Evolutionary conservation across 495 filamentous ascomycete species (phyloP).

Genomic region (Clavariopsis aquatica): DNA sequence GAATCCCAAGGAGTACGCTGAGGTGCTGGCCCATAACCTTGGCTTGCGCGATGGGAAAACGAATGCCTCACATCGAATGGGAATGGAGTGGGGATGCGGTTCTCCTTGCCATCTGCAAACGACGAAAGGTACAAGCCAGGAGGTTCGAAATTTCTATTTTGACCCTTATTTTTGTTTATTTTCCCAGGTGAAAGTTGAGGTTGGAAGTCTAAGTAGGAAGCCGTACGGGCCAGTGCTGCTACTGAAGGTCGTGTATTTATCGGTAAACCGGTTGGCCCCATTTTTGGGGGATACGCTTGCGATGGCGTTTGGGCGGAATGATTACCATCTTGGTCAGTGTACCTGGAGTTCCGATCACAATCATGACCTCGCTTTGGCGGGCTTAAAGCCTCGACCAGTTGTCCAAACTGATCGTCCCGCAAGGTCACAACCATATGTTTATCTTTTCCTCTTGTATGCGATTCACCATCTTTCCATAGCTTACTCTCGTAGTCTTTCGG

Average conservation of each 20-base stretch:
- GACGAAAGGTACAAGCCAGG: constrained; percentile 3
- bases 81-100: constrained; percentile 24
- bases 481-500: constrained; percentile 1
- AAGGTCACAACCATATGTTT: constrained; percentile 24
- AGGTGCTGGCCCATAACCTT: background rate
- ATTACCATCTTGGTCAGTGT: background rate
- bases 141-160: background rate
- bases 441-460: background rate
- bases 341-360: background rate
- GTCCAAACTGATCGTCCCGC: constrained; percentile 27
- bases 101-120: constrained; percentile 13
- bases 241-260: constrained; percentile 20
- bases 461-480: background rate
- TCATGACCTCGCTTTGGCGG: constrained; percentile 19
- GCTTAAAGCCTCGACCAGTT: constrained; percentile 25
- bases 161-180: background rate
- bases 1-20: background rate
- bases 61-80: constrained; percentile 3
- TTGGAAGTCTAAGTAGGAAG: constrained; percentile 23
- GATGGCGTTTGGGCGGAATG: background rate
- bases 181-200: background rate
- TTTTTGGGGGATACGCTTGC: constrained; percentile 12
- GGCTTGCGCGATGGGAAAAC: background rate
- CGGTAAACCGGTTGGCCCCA: constrained; percentile 5
- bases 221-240: constrained; percentile 27